These are phyloP conservation scores for Candida montana DNA, from an alignment of 805 yeast species.

Conservation along the genomic window DNA sequence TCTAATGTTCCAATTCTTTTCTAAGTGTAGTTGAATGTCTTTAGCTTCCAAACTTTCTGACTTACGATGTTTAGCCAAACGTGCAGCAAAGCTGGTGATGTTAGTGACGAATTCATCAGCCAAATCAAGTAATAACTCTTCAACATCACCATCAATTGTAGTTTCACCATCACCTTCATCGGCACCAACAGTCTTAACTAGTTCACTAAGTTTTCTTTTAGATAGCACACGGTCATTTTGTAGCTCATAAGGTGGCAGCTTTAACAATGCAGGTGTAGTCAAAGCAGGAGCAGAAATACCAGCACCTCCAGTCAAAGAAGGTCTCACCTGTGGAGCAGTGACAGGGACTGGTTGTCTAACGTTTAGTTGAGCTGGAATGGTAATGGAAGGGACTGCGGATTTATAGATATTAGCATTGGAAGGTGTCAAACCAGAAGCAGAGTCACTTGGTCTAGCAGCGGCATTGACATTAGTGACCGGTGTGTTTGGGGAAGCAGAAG, in stretches of 20 bases:
- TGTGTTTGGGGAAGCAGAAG: conserved; percentile 28
- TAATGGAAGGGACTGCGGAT: conserved; percentile 52
- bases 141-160: conserved; percentile 90
- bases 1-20: conserved; percentile 90
- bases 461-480: conserved; percentile 46
- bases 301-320: conserved; percentile 79
- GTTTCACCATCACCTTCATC: conserved; percentile 92
- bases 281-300: conserved; percentile 67
- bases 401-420: conserved; percentile 30
- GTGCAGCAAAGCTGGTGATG: conserved; percentile 90
- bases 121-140: conserved; percentile 80
- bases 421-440: conserved; percentile 21
- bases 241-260: conserved; percentile 77
- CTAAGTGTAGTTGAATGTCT: conserved; percentile 88
- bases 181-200: conserved; percentile 74
- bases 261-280: conserved; percentile 68
- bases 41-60: conserved; percentile 80
- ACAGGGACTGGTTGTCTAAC: conserved; percentile 64
- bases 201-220: conserved; percentile 82
- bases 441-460: conserved; percentile 37
- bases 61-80: conserved; percentile 91
- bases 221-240: conserved; percentile 80
- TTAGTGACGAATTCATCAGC: conserved; percentile 94
- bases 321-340: conserved; percentile 62
- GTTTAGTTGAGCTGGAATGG: conserved; percentile 64